These are phyloP conservation scores for Candida frijolesensis DNA, from an alignment of 1,139 yeast genomes.

Conservation along the genomic window DNA sequence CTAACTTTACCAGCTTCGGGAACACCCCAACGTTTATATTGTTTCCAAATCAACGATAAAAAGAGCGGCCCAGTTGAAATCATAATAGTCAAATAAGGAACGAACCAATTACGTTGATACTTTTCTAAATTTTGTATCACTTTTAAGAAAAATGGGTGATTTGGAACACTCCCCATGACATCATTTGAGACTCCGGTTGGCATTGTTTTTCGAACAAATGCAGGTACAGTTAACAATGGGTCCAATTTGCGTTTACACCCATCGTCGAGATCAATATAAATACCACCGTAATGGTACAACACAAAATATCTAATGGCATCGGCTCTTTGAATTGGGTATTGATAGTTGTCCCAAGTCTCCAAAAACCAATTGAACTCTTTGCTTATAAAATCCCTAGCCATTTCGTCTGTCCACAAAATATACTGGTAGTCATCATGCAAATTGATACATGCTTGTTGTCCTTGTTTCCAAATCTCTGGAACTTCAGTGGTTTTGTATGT, in stretches of 20 bases:
- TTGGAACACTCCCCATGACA: slow-evolving; percentile 87
- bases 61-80: slow-evolving; percentile 91
- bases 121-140: slow-evolving; percentile 63
- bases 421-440: slow-evolving; percentile 87
- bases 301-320: slow-evolving; percentile 93
- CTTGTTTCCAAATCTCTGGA: slow-evolving; percentile 79
- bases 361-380: slow-evolving; percentile 87
- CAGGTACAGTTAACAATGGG: slow-evolving; percentile 78
- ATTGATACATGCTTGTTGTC: slow-evolving; percentile 75
- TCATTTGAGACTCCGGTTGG: slow-evolving; percentile 95
- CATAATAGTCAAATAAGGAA: slow-evolving; percentile 92
- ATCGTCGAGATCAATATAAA: slow-evolving; percentile 88
- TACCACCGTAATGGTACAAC: slow-evolving; percentile 81
- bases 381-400: slow-evolving; percentile 75
- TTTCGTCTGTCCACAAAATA: slow-evolving; percentile 87
- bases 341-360: slow-evolving; percentile 73
- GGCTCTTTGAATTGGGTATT: slow-evolving; percentile 84
- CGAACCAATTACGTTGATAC: slow-evolving; percentile 72
- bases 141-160: slow-evolving; percentile 81
- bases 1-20: slow-evolving; percentile 65
- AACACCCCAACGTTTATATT: slow-evolving; percentile 78
- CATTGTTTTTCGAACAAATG: slow-evolving; percentile 81
- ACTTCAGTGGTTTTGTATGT: slow-evolving; percentile 79
- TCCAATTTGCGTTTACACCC: slow-evolving; percentile 80
- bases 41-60: slow-evolving; percentile 84